A percentile compares a stretch with the other conserved stretches of the same genome.
phyloP scores from a whole-genome alignment of 768 basidiomycete genomes.

The Xerocomus brunneocitrinus region DNA sequence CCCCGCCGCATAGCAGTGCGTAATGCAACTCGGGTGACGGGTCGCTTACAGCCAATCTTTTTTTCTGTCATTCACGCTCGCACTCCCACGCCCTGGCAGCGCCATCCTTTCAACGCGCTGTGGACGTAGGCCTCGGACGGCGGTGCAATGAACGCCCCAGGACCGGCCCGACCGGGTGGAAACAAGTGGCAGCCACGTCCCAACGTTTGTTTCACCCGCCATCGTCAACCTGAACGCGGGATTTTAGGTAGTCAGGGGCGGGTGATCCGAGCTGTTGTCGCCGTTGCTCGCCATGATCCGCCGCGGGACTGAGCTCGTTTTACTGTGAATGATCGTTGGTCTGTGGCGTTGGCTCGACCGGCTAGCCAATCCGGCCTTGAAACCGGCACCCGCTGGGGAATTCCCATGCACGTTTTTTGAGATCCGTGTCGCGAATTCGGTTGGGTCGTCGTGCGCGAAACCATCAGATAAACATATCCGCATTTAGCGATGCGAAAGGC shows the following conservation, averaged over 20 bases:
- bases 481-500: constrained; percentile 3
- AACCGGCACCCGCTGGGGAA: background rate
- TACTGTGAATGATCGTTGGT: background rate
- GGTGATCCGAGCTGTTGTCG: background rate
- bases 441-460: background rate
- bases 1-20: background rate
- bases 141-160: too few species aligned
- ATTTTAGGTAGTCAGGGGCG: constrained; percentile 1
- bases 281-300: background rate
- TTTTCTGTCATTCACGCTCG: background rate
- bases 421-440: background rate
- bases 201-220: background rate
- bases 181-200: background rate
- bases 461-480: constrained; percentile 11
- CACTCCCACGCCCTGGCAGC: background rate
- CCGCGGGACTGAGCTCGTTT: background rate
- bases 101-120: too few species aligned
- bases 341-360: background rate
- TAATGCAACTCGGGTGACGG: too few species aligned
- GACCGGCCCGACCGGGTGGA: background rate
- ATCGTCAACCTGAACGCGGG: background rate
- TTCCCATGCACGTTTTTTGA: background rate
- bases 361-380: background rate
- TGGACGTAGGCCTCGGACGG: too few species aligned
- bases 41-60: background rate